Base-by-base conservation (phyloP, 176 grass and related monocot genomes). In the Musa itinerans region DNA sequence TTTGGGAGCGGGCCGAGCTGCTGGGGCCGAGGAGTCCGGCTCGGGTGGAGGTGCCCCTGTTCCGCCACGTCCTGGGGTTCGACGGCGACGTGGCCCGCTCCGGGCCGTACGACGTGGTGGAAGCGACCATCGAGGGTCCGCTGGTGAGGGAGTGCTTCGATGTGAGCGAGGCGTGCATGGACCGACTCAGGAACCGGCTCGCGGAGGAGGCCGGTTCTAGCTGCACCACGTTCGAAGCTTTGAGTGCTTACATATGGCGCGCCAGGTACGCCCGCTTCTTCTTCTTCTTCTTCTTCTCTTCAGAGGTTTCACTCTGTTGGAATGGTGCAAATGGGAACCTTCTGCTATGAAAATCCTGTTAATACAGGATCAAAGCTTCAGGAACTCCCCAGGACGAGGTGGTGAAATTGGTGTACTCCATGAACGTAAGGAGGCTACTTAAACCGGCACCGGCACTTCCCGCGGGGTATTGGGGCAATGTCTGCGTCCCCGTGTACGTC, bases 341-440 rank as follows among this genome's bases (percentile, higher is more conserved):
- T 34, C 29, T 34, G 29, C 29, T 34, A 34, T 4, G 29, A 4
- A 3, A 4, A 6, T 16, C 2, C 13, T 27, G 8, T 24, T 58
- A 26, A 74, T 71, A 65, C 81, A 91, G 79, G 81, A 77, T 88
- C 50, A 88, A 85, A 73, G 83, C 85, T 5, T 84, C 49, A 8
- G 23, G 21, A 0, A 80, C 52, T 0, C 11, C 5, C 69, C 10
- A 78, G 8, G 66, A 88, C 20, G 79, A 92, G 79, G 48, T 66
- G 6, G 85, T 96, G 64, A 92, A 90, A 74, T 89, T 96, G 83
- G 93, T 96, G 1, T 96, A 96, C 81, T 90, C 89, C 4, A 92
- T 92, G 93, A 92, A 96, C 79, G 90, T 92, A 48, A 86, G 79
- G 81, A 89, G 74, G 20, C 63, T 90, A 52, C 53, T 96, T 15